These are phyloP conservation scores for Hordeum marinum DNA, from an alignment of 176 grass and related monocot genomes.

Conservation along the genomic window DNA sequence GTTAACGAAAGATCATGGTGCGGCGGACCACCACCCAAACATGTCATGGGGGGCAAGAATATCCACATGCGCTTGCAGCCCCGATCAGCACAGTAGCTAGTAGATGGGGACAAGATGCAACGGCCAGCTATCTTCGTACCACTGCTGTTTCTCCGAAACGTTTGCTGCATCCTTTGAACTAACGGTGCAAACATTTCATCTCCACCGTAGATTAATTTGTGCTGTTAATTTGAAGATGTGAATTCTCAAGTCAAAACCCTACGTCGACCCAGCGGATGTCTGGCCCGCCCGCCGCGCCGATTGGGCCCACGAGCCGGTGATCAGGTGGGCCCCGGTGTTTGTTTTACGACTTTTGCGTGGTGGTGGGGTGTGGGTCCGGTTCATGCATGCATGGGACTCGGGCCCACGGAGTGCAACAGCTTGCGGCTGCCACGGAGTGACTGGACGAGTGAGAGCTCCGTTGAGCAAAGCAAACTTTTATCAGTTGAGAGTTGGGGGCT, in stretches of 20 bases:
- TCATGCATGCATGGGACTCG: no score
- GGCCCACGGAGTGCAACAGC: no score
- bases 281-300: neutral
- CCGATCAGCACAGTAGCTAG: neutral
- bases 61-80: neutral
- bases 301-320: neutral
- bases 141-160: no score
- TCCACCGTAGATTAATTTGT: no score
- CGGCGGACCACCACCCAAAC: constrained; percentile 18
- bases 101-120: constrained; percentile 6
- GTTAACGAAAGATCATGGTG: neutral
- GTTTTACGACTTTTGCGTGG: neutral
- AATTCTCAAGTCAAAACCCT: neutral
- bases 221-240: neutral
- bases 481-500: no score
- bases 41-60: constrained; percentile 25
- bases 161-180: no score
- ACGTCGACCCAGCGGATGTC: neutral
- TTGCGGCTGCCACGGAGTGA: no score
- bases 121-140: neutral
- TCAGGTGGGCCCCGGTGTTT: neutral
- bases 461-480: no score
- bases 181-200: no score
- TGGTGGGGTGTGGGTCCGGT: no score
- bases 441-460: no score